These are phyloP conservation scores for Talaromyces adpressus DNA, from an alignment of 495 filamentous ascomycete genomes.

Conservation along the genomic window DNA sequence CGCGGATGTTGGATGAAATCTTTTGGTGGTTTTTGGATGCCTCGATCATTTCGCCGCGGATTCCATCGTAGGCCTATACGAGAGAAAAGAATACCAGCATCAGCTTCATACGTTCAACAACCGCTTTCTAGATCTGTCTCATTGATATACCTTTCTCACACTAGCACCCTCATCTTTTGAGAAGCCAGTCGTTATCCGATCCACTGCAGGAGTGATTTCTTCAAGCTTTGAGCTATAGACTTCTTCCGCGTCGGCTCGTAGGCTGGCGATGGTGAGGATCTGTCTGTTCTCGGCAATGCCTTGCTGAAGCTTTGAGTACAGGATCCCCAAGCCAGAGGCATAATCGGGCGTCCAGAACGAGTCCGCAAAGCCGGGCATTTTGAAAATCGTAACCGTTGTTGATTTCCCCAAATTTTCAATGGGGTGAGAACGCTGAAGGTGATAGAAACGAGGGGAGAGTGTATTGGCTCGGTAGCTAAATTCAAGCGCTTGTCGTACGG, in stretches of 20 bases:
- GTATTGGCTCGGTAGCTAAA: neutral
- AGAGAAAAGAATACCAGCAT: neutral
- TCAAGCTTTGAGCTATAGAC: constrained; percentile 73
- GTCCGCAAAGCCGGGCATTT: constrained; percentile 82
- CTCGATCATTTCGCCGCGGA: constrained; percentile 90
- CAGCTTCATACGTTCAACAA: neutral
- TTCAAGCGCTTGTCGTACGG: neutral
- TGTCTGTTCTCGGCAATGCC: constrained; percentile 93
- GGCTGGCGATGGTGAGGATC: constrained; percentile 77
- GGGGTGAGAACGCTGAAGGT: neutral
- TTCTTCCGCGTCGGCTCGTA: constrained; percentile 96
- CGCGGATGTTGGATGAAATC: constrained; percentile 91
- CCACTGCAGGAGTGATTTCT: constrained; percentile 76
- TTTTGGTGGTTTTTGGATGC: constrained; percentile 86
- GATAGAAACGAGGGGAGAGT: neutral
- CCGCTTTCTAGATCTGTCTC: neutral
- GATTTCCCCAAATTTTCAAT: neutral
- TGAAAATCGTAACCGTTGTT: constrained; percentile 12
- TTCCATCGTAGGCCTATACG: constrained; percentile 83
- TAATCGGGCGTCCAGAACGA: constrained; percentile 96
- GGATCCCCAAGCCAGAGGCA: constrained; percentile 84
- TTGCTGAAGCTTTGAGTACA: constrained; percentile 96
- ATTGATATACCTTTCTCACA: constrained; percentile 66
- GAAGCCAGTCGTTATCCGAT: constrained; percentile 72
- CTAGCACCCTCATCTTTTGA: constrained; percentile 91